phyloP scores from a whole-genome alignment of 768 basidiomycete species.

The Suillus fuscotomentosus region DNA sequence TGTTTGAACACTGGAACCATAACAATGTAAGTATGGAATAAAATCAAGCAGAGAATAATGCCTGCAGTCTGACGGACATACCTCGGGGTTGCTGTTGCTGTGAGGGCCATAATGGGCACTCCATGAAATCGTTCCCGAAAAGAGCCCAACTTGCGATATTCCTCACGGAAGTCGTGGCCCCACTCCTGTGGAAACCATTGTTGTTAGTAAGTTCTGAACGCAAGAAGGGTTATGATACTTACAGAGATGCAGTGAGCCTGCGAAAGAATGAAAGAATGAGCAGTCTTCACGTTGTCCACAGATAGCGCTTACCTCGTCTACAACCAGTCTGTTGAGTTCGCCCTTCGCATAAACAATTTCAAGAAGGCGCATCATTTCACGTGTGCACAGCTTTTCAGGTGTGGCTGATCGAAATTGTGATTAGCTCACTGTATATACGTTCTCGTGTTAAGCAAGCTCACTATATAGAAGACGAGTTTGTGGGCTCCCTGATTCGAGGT shows the following conservation, averaged over 20 bases:
- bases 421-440: neutral
- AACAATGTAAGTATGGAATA: neutral
- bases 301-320: slow-evolving; percentile 64
- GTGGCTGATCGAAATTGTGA: slow-evolving; percentile 47
- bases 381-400: slow-evolving; percentile 65
- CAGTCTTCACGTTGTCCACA: neutral
- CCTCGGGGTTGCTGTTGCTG: slow-evolving; percentile 77
- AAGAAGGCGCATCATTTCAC: slow-evolving; percentile 54
- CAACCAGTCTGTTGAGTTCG: slow-evolving; percentile 69
- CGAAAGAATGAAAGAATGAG: neutral
- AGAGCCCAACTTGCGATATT: slow-evolving; percentile 69
- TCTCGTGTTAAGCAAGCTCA: slow-evolving; percentile 30
- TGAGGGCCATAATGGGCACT: slow-evolving; percentile 86
- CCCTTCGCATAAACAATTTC: slow-evolving; percentile 48
- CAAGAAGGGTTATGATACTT: slow-evolving; percentile 12
- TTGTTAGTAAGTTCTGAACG: neutral
- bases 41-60: neutral
- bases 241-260: slow-evolving; percentile 87
- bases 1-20: slow-evolving; percentile 55
- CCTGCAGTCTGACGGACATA: slow-evolving; percentile 29
- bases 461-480: slow-evolving; percentile 68
- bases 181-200: slow-evolving; percentile 56
- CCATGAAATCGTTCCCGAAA: slow-evolving; percentile 65
- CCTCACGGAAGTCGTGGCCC: slow-evolving; percentile 78
- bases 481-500: slow-evolving; percentile 60